phyloP scores from a whole-genome alignment of 352 stramenopile species.

The Globisporangium takayamanum region DNA sequence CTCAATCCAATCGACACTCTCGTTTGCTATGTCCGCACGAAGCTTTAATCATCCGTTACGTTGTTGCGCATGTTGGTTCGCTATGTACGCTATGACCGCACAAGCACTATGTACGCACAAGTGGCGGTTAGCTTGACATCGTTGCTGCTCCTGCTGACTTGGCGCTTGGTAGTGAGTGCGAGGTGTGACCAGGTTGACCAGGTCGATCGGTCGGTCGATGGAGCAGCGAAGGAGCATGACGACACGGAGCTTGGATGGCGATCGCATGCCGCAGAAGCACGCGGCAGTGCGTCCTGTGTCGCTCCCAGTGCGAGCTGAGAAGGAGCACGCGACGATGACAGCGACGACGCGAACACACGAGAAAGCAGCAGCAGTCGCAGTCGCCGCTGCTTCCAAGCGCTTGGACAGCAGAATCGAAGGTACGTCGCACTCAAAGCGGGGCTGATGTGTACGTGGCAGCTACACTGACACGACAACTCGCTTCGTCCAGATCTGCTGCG shows the following conservation, averaged over 20 bases:
- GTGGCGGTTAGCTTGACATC: no score
- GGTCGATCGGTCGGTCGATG: not conserved
- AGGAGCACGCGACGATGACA: not conserved
- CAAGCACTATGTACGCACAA: no score
- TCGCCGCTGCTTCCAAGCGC: not conserved
- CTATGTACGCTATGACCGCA: no score
- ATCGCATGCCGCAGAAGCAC: not conserved
- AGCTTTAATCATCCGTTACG: no score
- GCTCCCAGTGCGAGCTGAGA: not conserved
- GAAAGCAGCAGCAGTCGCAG: not conserved
- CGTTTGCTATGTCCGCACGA: no score
- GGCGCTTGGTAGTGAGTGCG: no score
- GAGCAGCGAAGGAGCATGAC: not conserved
- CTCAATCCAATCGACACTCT: no score
- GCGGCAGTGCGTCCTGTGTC: not conserved
- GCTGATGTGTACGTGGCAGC: no score
- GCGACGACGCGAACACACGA: no score
- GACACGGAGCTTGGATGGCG: not conserved
- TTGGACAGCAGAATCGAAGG: conserved; percentile 14
- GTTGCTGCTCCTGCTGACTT: no score
- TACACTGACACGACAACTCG: not conserved
- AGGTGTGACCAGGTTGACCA: not conserved
- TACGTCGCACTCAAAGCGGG: not conserved
- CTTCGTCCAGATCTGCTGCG: conserved; percentile 7
- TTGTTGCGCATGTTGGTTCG: no score